Evolutionary conservation across 371 early-diverging fungal genomes (phyloP).

Genomic region (Conidiobolus incongruus): DNA sequence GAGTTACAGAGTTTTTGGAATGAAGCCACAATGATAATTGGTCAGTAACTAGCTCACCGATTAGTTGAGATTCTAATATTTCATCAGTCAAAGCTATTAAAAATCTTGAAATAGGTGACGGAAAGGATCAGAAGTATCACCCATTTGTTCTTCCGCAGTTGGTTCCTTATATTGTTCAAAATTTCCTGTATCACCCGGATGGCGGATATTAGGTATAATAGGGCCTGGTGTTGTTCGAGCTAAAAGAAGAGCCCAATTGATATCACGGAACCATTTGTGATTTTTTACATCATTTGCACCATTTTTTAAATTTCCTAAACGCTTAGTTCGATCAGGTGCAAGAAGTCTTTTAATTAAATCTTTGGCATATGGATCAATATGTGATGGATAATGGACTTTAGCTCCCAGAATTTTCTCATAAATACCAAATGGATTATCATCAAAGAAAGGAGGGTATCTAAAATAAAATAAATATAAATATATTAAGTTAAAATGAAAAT

Average conservation of each 20-base stretch:
- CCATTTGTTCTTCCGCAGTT: conserved; percentile 8
- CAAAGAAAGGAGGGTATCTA: conserved; percentile 89
- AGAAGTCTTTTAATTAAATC: conserved; percentile 83
- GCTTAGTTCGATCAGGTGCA: conserved; percentile 71
- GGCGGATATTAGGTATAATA: conserved; percentile 27
- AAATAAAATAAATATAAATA: too few species aligned
- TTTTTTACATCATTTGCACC: conserved; percentile 54
- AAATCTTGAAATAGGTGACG: too few species aligned
- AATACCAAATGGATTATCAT: conserved; percentile 73
- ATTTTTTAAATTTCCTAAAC: conserved; percentile 75
- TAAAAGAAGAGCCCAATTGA: conserved; percentile 61
- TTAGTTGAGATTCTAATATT: too few species aligned
- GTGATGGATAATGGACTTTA: conserved; percentile 69
- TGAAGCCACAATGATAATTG: too few species aligned
- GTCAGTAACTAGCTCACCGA: too few species aligned
- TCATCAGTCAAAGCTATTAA: too few species aligned
- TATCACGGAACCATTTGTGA: conserved; percentile 70
- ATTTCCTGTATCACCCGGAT: conserved; percentile 38
- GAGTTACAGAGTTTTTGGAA: too few species aligned
- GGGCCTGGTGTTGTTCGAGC: conserved; percentile 32
- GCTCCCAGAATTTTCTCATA: conserved; percentile 89
- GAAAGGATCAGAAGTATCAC: conserved; percentile 12
- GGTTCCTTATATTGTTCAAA: conserved; percentile 32
- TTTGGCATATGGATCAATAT: conserved; percentile 72
- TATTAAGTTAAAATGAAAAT: too few species aligned